These are phyloP conservation scores for Talaromyces liani DNA, from an alignment of 495 filamentous ascomycete species.

Conservation along the genomic window DNA sequence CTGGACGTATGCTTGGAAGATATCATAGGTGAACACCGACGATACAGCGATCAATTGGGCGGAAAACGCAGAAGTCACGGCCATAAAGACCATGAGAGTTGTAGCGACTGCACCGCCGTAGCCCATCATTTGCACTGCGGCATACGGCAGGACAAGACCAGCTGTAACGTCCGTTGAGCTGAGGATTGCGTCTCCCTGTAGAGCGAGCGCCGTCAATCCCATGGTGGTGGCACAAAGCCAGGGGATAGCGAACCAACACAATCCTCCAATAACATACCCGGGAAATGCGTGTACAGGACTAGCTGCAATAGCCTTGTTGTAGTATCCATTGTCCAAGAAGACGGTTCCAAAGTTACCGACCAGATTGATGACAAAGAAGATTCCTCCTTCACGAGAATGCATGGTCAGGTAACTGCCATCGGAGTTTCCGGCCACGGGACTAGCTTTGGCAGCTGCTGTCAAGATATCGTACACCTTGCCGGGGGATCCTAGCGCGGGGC, in stretches of 20 bases:
- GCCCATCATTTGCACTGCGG: conserved; percentile 81
- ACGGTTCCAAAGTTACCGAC: conserved; percentile 77
- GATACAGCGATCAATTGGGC: conserved; percentile 89
- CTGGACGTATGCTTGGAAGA: conserved; percentile 60
- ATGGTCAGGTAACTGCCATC: conserved; percentile 87
- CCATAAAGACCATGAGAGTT: conserved; percentile 90
- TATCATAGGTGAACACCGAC: conserved; percentile 89
- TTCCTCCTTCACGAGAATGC: conserved; percentile 75
- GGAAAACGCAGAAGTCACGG: conserved; percentile 84
- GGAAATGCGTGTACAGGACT: conserved; percentile 83
- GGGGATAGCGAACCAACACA: conserved; percentile 93
- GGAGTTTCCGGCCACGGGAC: conserved; percentile 82
- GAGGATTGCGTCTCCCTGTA: conserved; percentile 71
- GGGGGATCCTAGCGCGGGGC: conserved; percentile 70
- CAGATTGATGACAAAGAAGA: conserved; percentile 97
- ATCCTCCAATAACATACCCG: conserved; percentile 84
- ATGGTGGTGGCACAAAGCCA: conserved; percentile 91
- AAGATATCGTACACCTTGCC: conserved; percentile 75
- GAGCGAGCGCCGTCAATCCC: conserved; percentile 80
- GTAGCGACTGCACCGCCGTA: conserved; percentile 81
- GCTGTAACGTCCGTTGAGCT: conserved; percentile 67
- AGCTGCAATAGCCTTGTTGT: conserved; percentile 94
- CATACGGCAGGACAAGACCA: conserved; percentile 82
- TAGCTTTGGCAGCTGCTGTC: conserved; percentile 55
- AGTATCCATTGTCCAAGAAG: conserved; percentile 77